Evolutionary conservation across 495 filamentous ascomycete species (phyloP).

Genomic region (Mycothermus thermophilus): DNA sequence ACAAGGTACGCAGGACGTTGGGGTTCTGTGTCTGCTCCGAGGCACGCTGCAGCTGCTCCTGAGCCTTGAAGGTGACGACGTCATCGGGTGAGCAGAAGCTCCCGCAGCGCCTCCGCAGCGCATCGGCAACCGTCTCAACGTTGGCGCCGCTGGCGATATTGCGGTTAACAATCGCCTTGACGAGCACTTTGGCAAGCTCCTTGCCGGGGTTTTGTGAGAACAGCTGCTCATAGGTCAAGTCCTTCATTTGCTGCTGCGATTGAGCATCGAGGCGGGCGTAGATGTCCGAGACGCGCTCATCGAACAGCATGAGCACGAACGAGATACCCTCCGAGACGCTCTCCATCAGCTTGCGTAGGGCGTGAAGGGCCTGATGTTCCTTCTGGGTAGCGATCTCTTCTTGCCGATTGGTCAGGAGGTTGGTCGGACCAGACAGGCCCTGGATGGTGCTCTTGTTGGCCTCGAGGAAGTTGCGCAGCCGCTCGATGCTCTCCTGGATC

Average conservation of each 20-base stretch:
- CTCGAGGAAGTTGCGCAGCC: conserved; percentile 66
- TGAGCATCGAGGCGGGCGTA: conserved; percentile 59
- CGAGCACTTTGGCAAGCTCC: conserved; percentile 86
- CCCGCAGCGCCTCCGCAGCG: conserved; percentile 75
- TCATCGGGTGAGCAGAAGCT: conserved; percentile 95
- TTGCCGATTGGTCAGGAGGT: conserved; percentile 58
- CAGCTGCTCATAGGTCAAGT: conserved; percentile 72
- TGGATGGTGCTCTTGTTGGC: conserved; percentile 81
- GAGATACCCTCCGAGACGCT: conserved; percentile 91
- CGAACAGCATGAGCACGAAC: conserved; percentile 84
- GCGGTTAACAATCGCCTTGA: conserved; percentile 94
- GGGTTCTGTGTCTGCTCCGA: conserved; percentile 60
- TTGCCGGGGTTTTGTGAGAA: conserved; percentile 68
- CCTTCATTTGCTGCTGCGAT: conserved; percentile 50
- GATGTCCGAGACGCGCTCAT: conserved; percentile 83
- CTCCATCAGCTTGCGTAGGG: conserved; percentile 63
- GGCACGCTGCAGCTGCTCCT: conserved; percentile 81
- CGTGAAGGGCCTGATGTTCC: conserved; percentile 84
- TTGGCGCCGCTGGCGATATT: conserved; percentile 93
- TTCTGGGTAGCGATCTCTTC: conserved; percentile 83
- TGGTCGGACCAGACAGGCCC: conserved; percentile 75
- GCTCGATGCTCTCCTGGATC: conserved; percentile 68
- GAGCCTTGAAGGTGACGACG: conserved; percentile 94
- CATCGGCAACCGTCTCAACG: conserved; percentile 92
- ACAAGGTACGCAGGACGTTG: conserved; percentile 61